Conservation (phyloP, 371 early-diverging fungal genomes). For the Mortierella sp. region DNA sequence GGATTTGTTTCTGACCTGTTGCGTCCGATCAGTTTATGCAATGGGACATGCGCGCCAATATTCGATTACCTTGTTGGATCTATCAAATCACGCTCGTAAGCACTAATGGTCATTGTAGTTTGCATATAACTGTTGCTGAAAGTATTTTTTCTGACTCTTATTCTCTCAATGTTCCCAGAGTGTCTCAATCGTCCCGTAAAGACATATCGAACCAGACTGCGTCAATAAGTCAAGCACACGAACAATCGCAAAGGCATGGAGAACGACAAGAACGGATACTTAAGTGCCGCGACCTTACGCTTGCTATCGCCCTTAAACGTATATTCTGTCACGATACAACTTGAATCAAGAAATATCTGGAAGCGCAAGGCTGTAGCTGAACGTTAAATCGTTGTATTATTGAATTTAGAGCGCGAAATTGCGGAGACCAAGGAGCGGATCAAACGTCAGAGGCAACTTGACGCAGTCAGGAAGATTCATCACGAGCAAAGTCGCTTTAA, state of each 20-base stretch:
- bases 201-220: background rate
- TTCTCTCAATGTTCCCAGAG: background rate
- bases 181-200: background rate
- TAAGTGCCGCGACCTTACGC: slow-evolving; percentile 20
- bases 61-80: slow-evolving; percentile 29
- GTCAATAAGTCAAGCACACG: background rate
- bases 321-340: background rate
- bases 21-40: slow-evolving; percentile 21
- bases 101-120: background rate
- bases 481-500: slow-evolving; percentile 21
- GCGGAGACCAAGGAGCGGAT: slow-evolving; percentile 27
- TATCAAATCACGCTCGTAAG: slow-evolving; percentile 39
- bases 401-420: slow-evolving; percentile 34
- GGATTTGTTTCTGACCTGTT: background rate
- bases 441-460: slow-evolving; percentile 31
- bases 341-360: background rate
- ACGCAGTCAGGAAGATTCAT: slow-evolving; percentile 23
- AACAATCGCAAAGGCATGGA: background rate
- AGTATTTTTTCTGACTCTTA: background rate
- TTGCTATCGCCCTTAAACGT: slow-evolving; percentile 38
- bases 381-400: too few species aligned
- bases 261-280: slow-evolving; percentile 4
- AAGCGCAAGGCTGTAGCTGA: background rate
- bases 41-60: slow-evolving; percentile 35
- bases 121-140: background rate